A percentile compares a stretch with the other conserved stretches of the same genome.
Evolutionary conservation across 352 stramenopile species (phyloP).

Genomic region (Aphanomyces invadans): DNA sequence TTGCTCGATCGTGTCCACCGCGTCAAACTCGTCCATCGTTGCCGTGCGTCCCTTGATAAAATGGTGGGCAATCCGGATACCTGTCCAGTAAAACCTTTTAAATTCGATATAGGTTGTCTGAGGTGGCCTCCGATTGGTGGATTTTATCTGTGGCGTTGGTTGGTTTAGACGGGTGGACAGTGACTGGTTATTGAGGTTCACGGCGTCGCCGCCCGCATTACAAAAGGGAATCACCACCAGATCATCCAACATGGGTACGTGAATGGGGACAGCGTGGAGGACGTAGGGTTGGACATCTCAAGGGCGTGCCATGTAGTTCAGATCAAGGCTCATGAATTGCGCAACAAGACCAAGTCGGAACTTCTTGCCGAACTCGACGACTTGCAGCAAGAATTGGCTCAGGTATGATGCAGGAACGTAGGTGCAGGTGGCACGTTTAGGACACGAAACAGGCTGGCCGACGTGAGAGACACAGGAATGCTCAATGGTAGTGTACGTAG

Average conservation of each 20-base stretch:
- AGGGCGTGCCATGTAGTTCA: no score
- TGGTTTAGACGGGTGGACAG: constrained; percentile 17
- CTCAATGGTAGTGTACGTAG: constrained; percentile 30
- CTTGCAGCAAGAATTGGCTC: constrained; percentile 96
- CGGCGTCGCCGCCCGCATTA: constrained; percentile 7
- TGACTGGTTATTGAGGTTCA: constrained; percentile 22
- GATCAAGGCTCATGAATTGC: constrained; percentile 98
- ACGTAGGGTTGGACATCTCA: no score
- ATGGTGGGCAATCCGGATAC: constrained; percentile 8
- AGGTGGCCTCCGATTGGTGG: constrained; percentile 10
- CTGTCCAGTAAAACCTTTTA: constrained; percentile 10
- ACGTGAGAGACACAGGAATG: neutral
- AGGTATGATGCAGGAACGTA: constrained; percentile 31
- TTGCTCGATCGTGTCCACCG: constrained; percentile 30
- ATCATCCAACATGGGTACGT: constrained; percentile 25
- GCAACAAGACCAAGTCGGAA: constrained; percentile 96
- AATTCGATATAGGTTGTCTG: neutral
- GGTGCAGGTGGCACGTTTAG: no score
- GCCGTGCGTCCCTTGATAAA: neutral
- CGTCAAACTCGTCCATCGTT: constrained; percentile 13
- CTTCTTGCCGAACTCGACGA: constrained; percentile 97
- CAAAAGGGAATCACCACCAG: constrained; percentile 25
- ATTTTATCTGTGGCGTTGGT: constrained; percentile 13
- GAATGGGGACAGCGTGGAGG: no score
- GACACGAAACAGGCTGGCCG: no score